phyloP scores from a whole-genome alignment of 1,284 basidiomycete species.

The Naganishia cerealis region DNA sequence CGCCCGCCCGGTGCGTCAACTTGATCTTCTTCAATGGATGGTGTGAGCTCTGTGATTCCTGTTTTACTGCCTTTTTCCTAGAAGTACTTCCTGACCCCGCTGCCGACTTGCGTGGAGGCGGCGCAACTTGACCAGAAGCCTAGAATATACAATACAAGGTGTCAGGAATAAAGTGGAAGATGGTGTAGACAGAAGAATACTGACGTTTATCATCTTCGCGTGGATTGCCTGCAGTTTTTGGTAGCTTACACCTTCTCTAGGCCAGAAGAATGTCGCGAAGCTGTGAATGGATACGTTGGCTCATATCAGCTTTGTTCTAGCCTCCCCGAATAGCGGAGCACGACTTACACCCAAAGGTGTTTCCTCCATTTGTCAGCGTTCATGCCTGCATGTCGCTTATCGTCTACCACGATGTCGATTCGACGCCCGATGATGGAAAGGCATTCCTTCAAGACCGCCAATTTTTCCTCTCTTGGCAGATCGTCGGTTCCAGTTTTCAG shows the following conservation, averaged over 20 bases:
- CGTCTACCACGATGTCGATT: conserved; percentile 78
- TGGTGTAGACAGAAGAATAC: not conserved
- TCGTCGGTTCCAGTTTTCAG: conserved; percentile 88
- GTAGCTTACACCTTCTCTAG: conserved; percentile 84
- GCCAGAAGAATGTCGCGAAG: conserved; percentile 95
- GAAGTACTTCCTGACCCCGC: not conserved
- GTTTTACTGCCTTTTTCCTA: conserved; percentile 13
- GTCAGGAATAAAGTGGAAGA: not conserved
- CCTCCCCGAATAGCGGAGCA: not conserved
- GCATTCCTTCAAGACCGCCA: conserved; percentile 91
- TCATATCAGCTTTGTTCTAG: conserved; percentile 15
- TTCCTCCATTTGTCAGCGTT: conserved; percentile 82
- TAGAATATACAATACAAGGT: not conserved
- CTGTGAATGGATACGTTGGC: conserved; percentile 53
- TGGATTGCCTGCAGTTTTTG: conserved; percentile 88
- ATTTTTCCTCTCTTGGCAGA: conserved; percentile 89
- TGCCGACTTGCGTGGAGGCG: conserved; percentile 12
- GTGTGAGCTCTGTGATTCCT: not conserved
- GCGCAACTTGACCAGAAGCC: conserved; percentile 7
- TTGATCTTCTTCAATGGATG: conserved; percentile 33
- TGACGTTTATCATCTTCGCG: conserved; percentile 74
- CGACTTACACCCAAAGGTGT: conserved; percentile 89
- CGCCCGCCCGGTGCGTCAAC: conserved; percentile 24
- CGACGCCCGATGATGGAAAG: conserved; percentile 88
- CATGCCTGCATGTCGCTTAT: conserved; percentile 73